Percentiles rank a stretch among this genome's conserved stretches.
Conservation (phyloP, 2,329 filamentous ascomycete species). For the Cordyceps fumosorosea region DNA sequence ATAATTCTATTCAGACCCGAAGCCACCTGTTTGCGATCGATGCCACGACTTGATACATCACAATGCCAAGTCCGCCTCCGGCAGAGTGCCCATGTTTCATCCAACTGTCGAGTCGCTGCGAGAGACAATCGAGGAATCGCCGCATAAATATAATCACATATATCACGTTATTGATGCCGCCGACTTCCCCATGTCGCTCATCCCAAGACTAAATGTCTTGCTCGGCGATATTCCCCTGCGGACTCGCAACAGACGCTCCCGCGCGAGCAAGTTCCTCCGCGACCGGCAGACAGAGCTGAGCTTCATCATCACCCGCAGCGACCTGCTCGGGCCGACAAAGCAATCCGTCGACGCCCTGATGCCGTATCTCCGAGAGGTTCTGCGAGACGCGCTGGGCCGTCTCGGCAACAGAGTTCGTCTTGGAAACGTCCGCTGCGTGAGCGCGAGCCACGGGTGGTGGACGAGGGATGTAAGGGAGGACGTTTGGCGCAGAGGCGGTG, state of each 20-base stretch:
- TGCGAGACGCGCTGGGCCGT: conserved; percentile 69
- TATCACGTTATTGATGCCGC: conserved; percentile 94
- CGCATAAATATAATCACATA: conserved; percentile 84
- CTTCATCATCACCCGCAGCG: conserved; percentile 85
- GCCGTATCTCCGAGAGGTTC: conserved; percentile 72
- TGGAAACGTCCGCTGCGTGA: conserved; percentile 82
- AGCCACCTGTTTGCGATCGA: conserved; percentile 69
- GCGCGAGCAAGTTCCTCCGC: conserved; percentile 55
- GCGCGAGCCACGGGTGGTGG: conserved; percentile 84
- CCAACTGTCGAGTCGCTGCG: conserved; percentile 75
- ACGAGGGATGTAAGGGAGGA: conserved; percentile 79
- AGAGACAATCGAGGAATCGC: conserved; percentile 81
- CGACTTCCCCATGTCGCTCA: conserved; percentile 90
- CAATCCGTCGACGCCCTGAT: conserved; percentile 78
- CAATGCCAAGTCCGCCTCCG: conserved; percentile 44
- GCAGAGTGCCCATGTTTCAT: conserved; percentile 60
- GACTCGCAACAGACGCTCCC: conserved; percentile 72
- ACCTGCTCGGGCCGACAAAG: conserved; percentile 78
- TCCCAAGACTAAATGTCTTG: conserved; percentile 67
- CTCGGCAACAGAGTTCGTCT: conserved; percentile 65
- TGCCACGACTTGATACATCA: conserved; percentile 81
- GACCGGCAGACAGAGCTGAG: conserved; percentile 71
- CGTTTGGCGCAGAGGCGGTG: conserved; percentile 77
- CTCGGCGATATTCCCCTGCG: conserved; percentile 68
- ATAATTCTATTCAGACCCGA: conserved; percentile 15